phyloP scores from a whole-genome alignment of 2,329 filamentous ascomycete genomes.

The Coniella vitis region DNA sequence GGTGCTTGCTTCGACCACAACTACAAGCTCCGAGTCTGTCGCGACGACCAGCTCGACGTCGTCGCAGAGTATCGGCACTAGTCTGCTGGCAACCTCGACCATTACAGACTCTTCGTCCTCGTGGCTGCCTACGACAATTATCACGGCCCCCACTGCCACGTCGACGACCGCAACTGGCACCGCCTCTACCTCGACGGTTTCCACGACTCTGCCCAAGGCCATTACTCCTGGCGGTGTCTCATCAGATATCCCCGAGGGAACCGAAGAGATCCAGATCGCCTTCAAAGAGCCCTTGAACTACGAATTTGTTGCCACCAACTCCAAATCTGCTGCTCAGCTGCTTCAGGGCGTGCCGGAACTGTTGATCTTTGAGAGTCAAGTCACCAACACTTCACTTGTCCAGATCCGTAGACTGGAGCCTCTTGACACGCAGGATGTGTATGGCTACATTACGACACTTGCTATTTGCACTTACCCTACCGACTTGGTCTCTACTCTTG shows the following conservation, averaged over 20 bases:
- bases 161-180: constrained; percentile 31
- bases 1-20: background rate
- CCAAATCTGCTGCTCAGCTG: constrained; percentile 74
- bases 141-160: constrained; percentile 45
- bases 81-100: constrained; percentile 30
- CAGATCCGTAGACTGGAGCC: constrained; percentile 67
- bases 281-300: constrained; percentile 81
- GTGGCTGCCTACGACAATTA: constrained; percentile 55
- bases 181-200: constrained; percentile 45
- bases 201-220: constrained; percentile 62
- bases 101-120: constrained; percentile 34
- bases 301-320: constrained; percentile 66
- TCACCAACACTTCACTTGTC: constrained; percentile 46
- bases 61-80: constrained; percentile 13
- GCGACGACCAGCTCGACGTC: constrained; percentile 28
- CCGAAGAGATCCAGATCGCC: constrained; percentile 72
- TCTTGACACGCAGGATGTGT: constrained; percentile 60
- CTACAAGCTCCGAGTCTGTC: constrained; percentile 32
- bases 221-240: constrained; percentile 63
- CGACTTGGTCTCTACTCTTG: constrained; percentile 13
- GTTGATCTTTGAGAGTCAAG: constrained; percentile 55
- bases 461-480: constrained; percentile 55
- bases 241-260: constrained; percentile 50
- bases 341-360: constrained; percentile 71
- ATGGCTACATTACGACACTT: constrained; percentile 71